Percentiles rank a stretch among this genome's conserved stretches.
phyloP scores from a whole-genome alignment of 352 stramenopile genomes.

The Phytophthora multivora region DNA sequence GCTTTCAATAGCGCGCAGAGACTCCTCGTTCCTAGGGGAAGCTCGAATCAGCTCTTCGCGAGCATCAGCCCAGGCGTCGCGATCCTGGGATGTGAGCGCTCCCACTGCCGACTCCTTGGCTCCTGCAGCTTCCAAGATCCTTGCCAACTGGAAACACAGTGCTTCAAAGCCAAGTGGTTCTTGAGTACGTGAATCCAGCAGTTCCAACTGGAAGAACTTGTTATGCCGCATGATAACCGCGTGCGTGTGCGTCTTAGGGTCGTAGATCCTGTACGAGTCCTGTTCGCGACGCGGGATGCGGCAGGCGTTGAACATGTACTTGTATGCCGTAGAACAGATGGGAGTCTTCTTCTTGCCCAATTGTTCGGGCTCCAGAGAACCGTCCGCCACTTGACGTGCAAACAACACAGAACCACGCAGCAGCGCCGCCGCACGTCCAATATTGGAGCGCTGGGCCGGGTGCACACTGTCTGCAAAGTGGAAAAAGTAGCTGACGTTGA shows the following conservation, averaged over 20 bases:
- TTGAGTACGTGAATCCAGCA: conserved; percentile 46
- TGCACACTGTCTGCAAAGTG: conserved; percentile 75
- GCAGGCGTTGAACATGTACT: conserved; percentile 97
- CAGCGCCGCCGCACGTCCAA: conserved; percentile 79
- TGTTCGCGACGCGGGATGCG: conserved; percentile 82
- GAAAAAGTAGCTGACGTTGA: conserved; percentile 93
- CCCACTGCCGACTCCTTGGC: conserved; percentile 64
- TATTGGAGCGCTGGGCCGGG: conserved; percentile 59
- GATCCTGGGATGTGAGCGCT: conserved; percentile 70
- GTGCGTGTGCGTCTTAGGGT: conserved; percentile 85
- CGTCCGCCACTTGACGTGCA: conserved; percentile 87
- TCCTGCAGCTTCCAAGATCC: conserved; percentile 52
- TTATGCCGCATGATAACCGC: conserved; percentile 89
- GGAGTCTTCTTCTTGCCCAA: conserved; percentile 91
- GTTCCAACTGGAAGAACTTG: conserved; percentile 73
- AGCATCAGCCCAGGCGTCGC: conserved; percentile 81
- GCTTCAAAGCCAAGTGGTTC: conserved; percentile 61
- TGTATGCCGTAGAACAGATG: conserved; percentile 92
- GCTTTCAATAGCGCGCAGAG: conserved; percentile 66
- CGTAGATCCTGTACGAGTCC: conserved; percentile 91
- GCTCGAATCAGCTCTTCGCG: conserved; percentile 66
- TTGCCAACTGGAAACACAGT: conserved; percentile 59
- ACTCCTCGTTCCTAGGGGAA: conserved; percentile 57
- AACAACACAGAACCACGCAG: conserved; percentile 90
- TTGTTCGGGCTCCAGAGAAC: conserved; percentile 85